Conservation (phyloP, 257 asterid species). For the Lantana camara region DNA sequence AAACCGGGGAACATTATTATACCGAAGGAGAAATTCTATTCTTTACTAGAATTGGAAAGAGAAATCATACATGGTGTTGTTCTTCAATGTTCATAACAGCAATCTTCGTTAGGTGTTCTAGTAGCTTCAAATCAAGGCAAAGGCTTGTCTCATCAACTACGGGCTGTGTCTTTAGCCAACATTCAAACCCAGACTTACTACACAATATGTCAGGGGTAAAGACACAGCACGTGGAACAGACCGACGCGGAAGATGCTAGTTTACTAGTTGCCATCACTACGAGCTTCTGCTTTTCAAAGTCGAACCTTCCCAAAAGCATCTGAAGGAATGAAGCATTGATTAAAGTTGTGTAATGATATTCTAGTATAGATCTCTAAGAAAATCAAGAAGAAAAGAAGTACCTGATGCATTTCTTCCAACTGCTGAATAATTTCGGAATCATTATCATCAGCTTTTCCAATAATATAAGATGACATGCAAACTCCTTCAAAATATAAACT, state of each 20-base stretch:
- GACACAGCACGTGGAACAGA: slow-evolving; percentile 57
- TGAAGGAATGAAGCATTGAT: slow-evolving; percentile 29
- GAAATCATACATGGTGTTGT: slow-evolving; percentile 47
- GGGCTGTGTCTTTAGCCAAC: slow-evolving; percentile 68
- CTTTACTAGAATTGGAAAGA: slow-evolving; percentile 6
- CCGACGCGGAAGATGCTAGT: slow-evolving; percentile 31
- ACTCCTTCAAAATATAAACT: slow-evolving; percentile 46
- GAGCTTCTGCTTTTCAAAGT: slow-evolving; percentile 60
- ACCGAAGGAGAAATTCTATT: neutral
- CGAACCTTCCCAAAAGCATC: slow-evolving; percentile 65
- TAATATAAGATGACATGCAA: slow-evolving; percentile 71
- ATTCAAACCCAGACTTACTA: slow-evolving; percentile 46
- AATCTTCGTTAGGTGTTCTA: slow-evolving; percentile 55
- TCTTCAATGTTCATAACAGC: slow-evolving; percentile 48
- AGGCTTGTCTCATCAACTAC: slow-evolving; percentile 72
- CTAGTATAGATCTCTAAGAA: slow-evolving; percentile 7
- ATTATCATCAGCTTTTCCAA: slow-evolving; percentile 43
- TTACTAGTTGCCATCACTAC: slow-evolving; percentile 31
- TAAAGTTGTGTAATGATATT: slow-evolving; percentile 20
- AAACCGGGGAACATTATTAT: neutral
- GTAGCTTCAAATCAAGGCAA: slow-evolving; percentile 64
- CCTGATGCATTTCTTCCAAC: slow-evolving; percentile 87
- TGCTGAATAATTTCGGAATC: slow-evolving; percentile 46
- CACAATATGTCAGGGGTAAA: slow-evolving; percentile 56
- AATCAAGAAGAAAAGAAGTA: slow-evolving; percentile 28